These are phyloP conservation scores for Coffea canephora DNA, from an alignment of 257 asterid species.

Conservation along the genomic window DNA sequence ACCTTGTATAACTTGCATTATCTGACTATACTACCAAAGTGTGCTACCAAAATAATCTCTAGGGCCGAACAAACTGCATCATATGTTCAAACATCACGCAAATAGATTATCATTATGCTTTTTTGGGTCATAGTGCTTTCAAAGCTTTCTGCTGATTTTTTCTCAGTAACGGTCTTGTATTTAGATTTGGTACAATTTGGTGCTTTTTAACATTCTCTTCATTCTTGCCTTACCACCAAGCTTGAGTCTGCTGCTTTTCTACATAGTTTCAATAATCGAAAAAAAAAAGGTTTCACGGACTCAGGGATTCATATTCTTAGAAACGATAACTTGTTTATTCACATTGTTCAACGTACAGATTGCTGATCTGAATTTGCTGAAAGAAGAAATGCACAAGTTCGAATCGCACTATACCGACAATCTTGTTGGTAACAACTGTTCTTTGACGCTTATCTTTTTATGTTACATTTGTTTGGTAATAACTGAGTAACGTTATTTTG, in stretches of 20 bases:
- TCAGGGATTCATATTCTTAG: neutral
- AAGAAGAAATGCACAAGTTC: slow-evolving; percentile 76
- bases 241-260: neutral
- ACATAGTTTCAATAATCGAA: too few relatives aligned
- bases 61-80: too few relatives aligned
- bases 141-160: too few relatives aligned
- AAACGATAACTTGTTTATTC: neutral
- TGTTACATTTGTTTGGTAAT: neutral
- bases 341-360: slow-evolving; percentile 46
- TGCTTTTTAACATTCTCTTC: neutral
- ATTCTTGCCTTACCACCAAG: neutral
- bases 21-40: too few relatives aligned
- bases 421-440: slow-evolving; percentile 62
- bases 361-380: slow-evolving; percentile 73
- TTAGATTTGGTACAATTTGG: neutral
- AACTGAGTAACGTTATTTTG: neutral
- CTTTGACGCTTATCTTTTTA: too few relatives aligned
- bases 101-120: too few relatives aligned
- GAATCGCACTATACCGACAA: slow-evolving; percentile 84
- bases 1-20: too few relatives aligned
- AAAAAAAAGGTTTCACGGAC: neutral
- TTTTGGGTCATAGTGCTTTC: too few relatives aligned
- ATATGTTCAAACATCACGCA: too few relatives aligned
- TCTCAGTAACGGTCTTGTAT: too few relatives aligned
- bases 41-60: too few relatives aligned